A percentile compares a stretch with the other conserved stretches of the same genome.
Conservation (phyloP, 108 stramenopile genomes). For the Epithemia pelagica region DNA sequence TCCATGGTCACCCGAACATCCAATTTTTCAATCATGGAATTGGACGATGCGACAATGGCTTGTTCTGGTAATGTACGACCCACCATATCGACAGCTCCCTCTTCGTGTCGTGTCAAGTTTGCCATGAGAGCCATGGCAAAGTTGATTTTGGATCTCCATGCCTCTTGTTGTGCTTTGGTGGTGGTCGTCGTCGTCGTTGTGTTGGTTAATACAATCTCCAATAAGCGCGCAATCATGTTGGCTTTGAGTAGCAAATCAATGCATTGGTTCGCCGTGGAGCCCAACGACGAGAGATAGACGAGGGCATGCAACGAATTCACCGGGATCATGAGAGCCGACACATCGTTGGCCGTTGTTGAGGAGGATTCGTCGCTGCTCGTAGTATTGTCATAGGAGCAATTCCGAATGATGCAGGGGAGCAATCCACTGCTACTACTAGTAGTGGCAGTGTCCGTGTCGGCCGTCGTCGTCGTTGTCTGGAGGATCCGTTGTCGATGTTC, state of each 20-base stretch:
- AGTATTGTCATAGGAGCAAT: background rate
- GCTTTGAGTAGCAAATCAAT: conserved; percentile 44
- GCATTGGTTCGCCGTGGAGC: conserved; percentile 31
- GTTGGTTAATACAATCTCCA: conserved; percentile 55
- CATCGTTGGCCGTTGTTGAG: background rate
- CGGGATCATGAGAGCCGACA: background rate
- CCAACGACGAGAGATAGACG: conserved; percentile 20
- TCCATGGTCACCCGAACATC: conserved; percentile 54
- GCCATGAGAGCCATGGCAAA: conserved; percentile 64
- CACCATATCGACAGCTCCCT: conserved; percentile 65
- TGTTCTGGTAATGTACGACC: conserved; percentile 65
- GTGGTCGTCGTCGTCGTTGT: background rate
- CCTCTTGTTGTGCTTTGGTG: conserved; percentile 7
- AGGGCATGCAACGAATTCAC: conserved; percentile 26
- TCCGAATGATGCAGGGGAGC: background rate
- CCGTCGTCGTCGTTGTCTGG: no score
- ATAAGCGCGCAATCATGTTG: conserved; percentile 39
- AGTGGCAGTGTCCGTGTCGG: no score
- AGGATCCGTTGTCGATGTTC: background rate
- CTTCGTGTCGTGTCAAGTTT: conserved; percentile 66
- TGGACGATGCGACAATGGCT: conserved; percentile 33
- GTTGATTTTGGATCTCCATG: conserved; percentile 51
- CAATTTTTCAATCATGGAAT: conserved; percentile 4
- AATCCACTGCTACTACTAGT: background rate
- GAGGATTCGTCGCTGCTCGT: background rate